Conservation (phyloP, 2,329 filamentous ascomycete genomes). For the Fusarium virguliforme region DNA sequence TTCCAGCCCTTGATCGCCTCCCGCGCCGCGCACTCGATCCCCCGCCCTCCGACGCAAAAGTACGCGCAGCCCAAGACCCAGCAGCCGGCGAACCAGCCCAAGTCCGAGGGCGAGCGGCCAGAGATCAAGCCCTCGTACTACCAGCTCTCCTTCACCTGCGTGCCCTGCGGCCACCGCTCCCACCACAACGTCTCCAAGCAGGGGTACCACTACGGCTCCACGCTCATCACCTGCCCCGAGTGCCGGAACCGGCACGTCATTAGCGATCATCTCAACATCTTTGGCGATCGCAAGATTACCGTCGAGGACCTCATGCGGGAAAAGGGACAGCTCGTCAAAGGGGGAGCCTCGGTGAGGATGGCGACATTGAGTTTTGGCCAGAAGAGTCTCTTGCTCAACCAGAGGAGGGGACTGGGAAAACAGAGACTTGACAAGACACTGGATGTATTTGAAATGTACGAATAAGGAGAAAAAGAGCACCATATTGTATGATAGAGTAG, state of each 20-base stretch:
- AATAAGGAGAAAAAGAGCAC: conserved; percentile 3
- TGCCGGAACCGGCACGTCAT: conserved; percentile 94
- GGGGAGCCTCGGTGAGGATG: conserved; percentile 80
- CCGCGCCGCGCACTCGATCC: conserved; percentile 57
- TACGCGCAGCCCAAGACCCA: conserved; percentile 32
- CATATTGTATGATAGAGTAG: conserved; percentile 41
- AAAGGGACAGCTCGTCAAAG: conserved; percentile 82
- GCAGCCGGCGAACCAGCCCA: conserved; percentile 36
- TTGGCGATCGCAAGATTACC: conserved; percentile 78
- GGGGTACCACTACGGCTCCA: conserved; percentile 92
- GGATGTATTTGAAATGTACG: not conserved
- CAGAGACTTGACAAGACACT: conserved; percentile 16
- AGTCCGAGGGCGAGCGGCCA: conserved; percentile 53
- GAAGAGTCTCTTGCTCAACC: conserved; percentile 67
- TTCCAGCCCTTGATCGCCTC: conserved; percentile 38
- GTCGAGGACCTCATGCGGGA: conserved; percentile 84
- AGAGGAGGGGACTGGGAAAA: conserved; percentile 40
- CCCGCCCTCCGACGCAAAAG: conserved; percentile 51
- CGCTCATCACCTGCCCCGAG: conserved; percentile 88
- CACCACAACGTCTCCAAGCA: conserved; percentile 92
- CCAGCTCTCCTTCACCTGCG: conserved; percentile 92
- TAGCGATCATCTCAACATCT: conserved; percentile 87
- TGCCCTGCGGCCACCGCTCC: conserved; percentile 85
- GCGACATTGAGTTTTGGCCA: conserved; percentile 94
- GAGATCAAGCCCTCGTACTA: conserved; percentile 76